Conservation (phyloP, 192 early-diverging fungal genomes). For the Spizellomyces sp. region DNA sequence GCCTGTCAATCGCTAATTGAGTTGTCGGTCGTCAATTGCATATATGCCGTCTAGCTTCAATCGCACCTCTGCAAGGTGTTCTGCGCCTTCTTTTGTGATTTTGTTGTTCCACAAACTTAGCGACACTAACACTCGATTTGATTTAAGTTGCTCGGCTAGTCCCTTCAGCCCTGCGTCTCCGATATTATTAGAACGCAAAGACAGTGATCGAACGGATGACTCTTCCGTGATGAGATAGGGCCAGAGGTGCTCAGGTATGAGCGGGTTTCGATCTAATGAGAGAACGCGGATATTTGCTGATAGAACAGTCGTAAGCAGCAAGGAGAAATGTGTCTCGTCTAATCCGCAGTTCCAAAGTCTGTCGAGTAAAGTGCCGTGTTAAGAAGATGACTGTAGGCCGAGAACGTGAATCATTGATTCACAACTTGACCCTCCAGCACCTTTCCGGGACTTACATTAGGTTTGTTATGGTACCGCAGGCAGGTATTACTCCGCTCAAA, state of each 20-base stretch:
- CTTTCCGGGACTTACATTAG: conserved; percentile 33
- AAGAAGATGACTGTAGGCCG: background rate
- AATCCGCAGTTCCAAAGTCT: conserved; percentile 58
- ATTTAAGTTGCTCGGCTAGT: conserved; percentile 40
- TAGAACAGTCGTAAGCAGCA: conserved; percentile 28
- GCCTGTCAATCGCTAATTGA: conserved; percentile 18
- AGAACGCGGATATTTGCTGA: conserved; percentile 39
- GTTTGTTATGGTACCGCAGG: conserved; percentile 33
- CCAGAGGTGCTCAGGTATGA: conserved; percentile 43
- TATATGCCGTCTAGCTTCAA: background rate
- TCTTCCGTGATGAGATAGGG: conserved; percentile 43
- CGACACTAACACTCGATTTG: conserved; percentile 36
- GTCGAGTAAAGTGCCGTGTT: background rate
- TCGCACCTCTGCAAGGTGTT: conserved; percentile 51
- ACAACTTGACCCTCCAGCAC: too few species aligned
- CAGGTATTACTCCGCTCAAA: conserved; percentile 20
- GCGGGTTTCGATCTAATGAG: conserved; percentile 49
- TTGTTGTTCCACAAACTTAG: conserved; percentile 52
- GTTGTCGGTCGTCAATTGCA: too few species aligned
- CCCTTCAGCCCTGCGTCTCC: conserved; percentile 41
- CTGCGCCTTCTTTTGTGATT: conserved; percentile 48
- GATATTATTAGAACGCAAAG: conserved; percentile 48
- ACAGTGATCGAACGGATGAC: conserved; percentile 36
- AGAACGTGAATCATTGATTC: too few species aligned
- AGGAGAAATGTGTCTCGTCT: conserved; percentile 38